Evolutionary conservation across 2,329 filamentous ascomycete genomes (phyloP).

Genomic region (Colletotrichum nymphaeae): DNA sequence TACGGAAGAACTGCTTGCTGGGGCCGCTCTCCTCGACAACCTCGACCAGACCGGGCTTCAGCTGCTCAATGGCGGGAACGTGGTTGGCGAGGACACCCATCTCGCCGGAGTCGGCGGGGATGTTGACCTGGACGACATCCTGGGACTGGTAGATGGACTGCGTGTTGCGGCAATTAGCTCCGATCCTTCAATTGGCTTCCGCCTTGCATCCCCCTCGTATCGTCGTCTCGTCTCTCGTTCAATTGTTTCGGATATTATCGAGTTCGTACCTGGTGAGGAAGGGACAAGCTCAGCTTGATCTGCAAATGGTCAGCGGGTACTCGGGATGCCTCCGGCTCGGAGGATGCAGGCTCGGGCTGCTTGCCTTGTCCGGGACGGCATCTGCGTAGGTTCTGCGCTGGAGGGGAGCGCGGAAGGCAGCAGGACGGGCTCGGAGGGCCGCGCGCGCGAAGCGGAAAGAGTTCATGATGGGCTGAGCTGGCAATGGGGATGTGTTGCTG

Average conservation of each 20-base stretch:
- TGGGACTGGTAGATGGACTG: slow-evolving; percentile 78
- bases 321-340: slow-evolving; percentile 39
- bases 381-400: slow-evolving; percentile 94
- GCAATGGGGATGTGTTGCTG: slow-evolving; percentile 63
- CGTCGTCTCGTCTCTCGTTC: slow-evolving; percentile 12
- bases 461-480: slow-evolving; percentile 80
- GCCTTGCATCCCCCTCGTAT: not conserved
- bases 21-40: slow-evolving; percentile 91
- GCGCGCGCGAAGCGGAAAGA: slow-evolving; percentile 91
- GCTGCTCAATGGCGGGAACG: slow-evolving; percentile 98
- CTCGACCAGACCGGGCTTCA: slow-evolving; percentile 96
- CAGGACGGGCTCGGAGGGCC: slow-evolving; percentile 85
- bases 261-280: slow-evolving; percentile 94
- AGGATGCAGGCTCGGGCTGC: slow-evolving; percentile 39
- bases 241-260: slow-evolving; percentile 21
- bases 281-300: slow-evolving; percentile 97
- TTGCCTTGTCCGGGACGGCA: slow-evolving; percentile 83
- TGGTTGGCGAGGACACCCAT: slow-evolving; percentile 99
- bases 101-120: slow-evolving; percentile 96
- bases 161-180: slow-evolving; percentile 63
- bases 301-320: slow-evolving; percentile 49
- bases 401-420: slow-evolving; percentile 78
- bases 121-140: slow-evolving; percentile 93
- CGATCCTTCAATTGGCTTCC: slow-evolving; percentile 42
- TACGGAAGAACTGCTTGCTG: slow-evolving; percentile 99